Conservation (phyloP, 345 rosid species). For the Microcos paniculata region DNA sequence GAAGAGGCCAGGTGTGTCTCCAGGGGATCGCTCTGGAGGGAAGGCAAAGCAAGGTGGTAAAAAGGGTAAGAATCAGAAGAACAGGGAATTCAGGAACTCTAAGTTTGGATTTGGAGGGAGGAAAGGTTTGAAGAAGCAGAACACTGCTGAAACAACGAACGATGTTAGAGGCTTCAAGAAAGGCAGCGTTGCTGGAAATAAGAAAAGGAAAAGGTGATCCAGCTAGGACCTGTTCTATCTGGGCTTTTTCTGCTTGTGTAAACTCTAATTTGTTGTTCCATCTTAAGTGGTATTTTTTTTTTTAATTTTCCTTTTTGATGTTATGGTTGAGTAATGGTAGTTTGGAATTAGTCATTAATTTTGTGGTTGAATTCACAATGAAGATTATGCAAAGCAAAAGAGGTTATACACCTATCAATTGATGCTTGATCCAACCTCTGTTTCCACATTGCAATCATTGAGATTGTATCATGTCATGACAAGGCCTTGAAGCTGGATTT, state of each 20-base stretch:
- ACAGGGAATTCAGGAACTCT: slow-evolving; percentile 43
- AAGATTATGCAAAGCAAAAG: too few species aligned
- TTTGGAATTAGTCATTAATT: not conserved
- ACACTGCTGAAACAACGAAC: slow-evolving; percentile 51
- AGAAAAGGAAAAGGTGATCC: slow-evolving; percentile 53
- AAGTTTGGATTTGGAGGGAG: slow-evolving; percentile 70
- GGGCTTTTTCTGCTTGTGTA: not conserved
- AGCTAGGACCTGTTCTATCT: not conserved
- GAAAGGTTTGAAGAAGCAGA: slow-evolving; percentile 65
- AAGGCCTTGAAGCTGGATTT: not conserved
- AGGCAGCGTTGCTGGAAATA: slow-evolving; percentile 41
- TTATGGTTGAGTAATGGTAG: not conserved
- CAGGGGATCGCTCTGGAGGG: slow-evolving; percentile 53
- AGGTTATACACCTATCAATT: too few species aligned
- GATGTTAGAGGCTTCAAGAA: slow-evolving; percentile 42
- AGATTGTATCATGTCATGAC: not conserved
- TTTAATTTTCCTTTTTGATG: not conserved
- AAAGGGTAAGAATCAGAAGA: slow-evolving; percentile 36
- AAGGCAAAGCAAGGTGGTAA: slow-evolving; percentile 25
- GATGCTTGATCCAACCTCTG: not conserved
- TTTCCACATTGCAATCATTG: not conserved
- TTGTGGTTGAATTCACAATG: not conserved
- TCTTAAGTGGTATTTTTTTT: not conserved
- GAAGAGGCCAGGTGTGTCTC: slow-evolving; percentile 60
- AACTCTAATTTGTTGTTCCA: not conserved